Base-by-base conservation (phyloP, 139 green algal species). In the Coccomyxa sp. region DNA sequence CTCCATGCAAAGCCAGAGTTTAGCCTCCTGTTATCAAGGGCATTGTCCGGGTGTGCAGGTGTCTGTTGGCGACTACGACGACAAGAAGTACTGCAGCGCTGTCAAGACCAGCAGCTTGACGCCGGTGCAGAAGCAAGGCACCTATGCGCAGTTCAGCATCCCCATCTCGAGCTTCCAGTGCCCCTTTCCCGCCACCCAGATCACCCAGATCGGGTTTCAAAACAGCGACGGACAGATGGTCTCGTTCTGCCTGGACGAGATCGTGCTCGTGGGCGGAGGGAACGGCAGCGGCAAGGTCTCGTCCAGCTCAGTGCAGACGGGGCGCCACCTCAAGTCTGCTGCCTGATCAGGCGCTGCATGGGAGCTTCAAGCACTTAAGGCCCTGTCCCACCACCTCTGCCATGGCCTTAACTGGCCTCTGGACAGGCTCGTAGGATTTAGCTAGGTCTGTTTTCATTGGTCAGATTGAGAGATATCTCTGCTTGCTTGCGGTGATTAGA, bases 181-280 rank as follows among this genome's bases (percentile, higher is more conserved):
- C 7, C 64, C 64, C 27, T 71, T 71, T 29, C 7, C 64, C 64
- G 24, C 18, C 24, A 34, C 12, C 6, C 64, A 71, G 64, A 36
- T 36, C 64, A 71, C 2, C 64, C 64, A 71, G 64, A 29, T 71
- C 24, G 14, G 64, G 7, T 68, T 86, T 40, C 40, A 73, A 40
- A 86, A 86, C 78, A n/a, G 70, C 0, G 79, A 79, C 0, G 31
- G 35, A 24, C 50, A 68, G 7, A 39, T 73, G 68, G 74, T 78
- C 14, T 50, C 81, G 35, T 81, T 76, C 78, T 86, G 82, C 78
- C 55, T 86, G 31, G 82, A 86, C 41, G 40, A 81, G 40, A 78
- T 86, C 34, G 75, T 44, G 7, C 54, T 81, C 64, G 5, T 64
- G 2, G 50, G 50, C 50, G n/a, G n/a, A n/a, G 50, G 50, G 18